Conservation (phyloP, 768 basidiomycete genomes). For the Chalciporus pseudorubinellus region DNA sequence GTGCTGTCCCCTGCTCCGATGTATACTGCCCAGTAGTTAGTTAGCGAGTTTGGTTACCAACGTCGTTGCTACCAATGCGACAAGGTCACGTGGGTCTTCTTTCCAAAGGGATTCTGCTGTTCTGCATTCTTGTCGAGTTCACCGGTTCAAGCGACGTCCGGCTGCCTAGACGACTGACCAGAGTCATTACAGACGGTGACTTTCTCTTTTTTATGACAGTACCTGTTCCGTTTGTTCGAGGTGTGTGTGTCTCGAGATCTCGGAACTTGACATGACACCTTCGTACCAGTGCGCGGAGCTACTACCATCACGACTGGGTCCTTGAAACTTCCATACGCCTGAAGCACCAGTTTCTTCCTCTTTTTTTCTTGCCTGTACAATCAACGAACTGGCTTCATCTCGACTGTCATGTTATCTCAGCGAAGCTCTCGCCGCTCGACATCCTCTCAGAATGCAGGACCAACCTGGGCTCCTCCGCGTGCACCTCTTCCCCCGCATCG, state of each 20-base stretch:
- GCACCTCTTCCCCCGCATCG: constrained; percentile 72
- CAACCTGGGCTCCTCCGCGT: constrained; percentile 60
- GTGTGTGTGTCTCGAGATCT: constrained; percentile 8
- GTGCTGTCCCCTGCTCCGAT: too few species aligned
- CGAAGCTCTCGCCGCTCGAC: constrained; percentile 11
- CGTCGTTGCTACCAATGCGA: too few species aligned
- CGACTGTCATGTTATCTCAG: constrained; percentile 14
- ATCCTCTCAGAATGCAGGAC: constrained; percentile 9
- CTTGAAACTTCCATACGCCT: constrained; percentile 3
- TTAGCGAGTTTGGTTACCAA: too few species aligned
- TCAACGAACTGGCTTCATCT: background rate
- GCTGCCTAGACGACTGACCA: background rate
- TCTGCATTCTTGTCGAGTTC: background rate
- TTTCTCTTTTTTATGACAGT: constrained; percentile 4
- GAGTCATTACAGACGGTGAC: background rate
- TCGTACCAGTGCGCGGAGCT: constrained; percentile 1
- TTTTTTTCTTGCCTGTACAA: constrained; percentile 2
- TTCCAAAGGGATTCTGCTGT: background rate
- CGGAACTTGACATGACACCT: background rate
- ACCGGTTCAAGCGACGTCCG: background rate
- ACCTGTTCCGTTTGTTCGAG: constrained; percentile 1
- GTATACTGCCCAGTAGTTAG: too few species aligned
- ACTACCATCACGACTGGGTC: constrained; percentile 2
- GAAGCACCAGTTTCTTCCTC: constrained; percentile 9
- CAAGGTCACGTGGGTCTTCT: background rate